Conservation (phyloP, 2,329 filamentous ascomycete genomes). For the Aspergillus aculeatus region DNA sequence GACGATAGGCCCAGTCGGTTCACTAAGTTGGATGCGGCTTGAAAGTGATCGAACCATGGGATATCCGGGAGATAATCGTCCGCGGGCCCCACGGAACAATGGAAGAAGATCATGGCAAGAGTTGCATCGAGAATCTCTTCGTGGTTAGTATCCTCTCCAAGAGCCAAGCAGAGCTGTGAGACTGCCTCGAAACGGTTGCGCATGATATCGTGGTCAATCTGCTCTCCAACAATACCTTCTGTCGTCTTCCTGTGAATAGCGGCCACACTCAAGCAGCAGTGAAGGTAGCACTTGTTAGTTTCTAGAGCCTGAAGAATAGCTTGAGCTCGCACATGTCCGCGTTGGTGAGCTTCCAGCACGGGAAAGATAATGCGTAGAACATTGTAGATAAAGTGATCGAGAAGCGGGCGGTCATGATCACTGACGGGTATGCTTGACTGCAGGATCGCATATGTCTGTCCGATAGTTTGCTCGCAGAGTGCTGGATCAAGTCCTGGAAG, state of each 20-base stretch:
- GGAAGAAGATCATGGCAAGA: slow-evolving; percentile 93
- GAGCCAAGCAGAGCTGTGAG: slow-evolving; percentile 76
- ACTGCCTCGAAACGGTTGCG: slow-evolving; percentile 88
- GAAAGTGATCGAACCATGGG: slow-evolving; percentile 95
- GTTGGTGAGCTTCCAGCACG: slow-evolving; percentile 84
- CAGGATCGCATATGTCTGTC: slow-evolving; percentile 55
- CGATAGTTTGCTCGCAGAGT: slow-evolving; percentile 19
- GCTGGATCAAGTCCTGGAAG: slow-evolving; percentile 23
- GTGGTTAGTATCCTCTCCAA: slow-evolving; percentile 78
- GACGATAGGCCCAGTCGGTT: slow-evolving; percentile 78
- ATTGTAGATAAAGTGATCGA: slow-evolving; percentile 87
- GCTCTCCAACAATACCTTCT: slow-evolving; percentile 63
- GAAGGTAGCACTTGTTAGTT: slow-evolving; percentile 87
- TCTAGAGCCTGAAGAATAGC: slow-evolving; percentile 85
- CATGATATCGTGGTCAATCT: slow-evolving; percentile 89
- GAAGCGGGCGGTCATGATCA: slow-evolving; percentile 78
- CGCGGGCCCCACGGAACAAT: slow-evolving; percentile 82
- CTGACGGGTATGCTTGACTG: slow-evolving; percentile 79
- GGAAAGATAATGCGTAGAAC: slow-evolving; percentile 90
- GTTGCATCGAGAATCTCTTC: slow-evolving; percentile 88
- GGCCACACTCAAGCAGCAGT: slow-evolving; percentile 91
- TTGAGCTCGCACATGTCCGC: slow-evolving; percentile 75
- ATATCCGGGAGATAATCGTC: slow-evolving; percentile 87
- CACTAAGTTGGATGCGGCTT: slow-evolving; percentile 81
- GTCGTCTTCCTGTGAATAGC: slow-evolving; percentile 89